A percentile compares a stretch with the other conserved stretches of the same genome.
These are phyloP conservation scores for Aspergillus piperis DNA, from an alignment of 2,329 filamentous ascomycete genomes.

Conservation along the genomic window DNA sequence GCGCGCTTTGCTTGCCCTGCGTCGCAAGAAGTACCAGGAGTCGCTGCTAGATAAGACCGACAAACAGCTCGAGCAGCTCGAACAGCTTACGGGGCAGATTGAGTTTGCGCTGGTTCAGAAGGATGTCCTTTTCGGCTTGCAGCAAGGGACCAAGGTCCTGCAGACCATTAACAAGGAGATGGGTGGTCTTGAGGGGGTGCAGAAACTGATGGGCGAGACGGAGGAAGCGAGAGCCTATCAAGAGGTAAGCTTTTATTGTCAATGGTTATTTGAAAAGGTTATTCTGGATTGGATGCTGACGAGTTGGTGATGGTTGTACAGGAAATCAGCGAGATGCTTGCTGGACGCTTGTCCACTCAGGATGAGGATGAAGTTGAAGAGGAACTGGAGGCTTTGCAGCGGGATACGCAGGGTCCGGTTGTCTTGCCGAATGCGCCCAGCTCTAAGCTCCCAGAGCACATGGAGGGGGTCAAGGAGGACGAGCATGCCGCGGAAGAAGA, in stretches of 20 bases:
- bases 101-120: constrained; percentile 98
- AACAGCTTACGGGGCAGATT: constrained; percentile 82
- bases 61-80: constrained; percentile 87
- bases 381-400: constrained; percentile 80
- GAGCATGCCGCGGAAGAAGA: constrained; percentile 32
- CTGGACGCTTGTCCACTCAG: constrained; percentile 82
- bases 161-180: constrained; percentile 93
- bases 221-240: constrained; percentile 92
- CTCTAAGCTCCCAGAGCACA: constrained; percentile 31
- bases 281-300: constrained; percentile 7
- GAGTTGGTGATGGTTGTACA: constrained; percentile 39
- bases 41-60: constrained; percentile 86
- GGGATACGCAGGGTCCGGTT: constrained; percentile 52
- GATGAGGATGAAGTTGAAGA: constrained; percentile 98
- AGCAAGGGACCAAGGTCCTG: constrained; percentile 87
- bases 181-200: constrained; percentile 89
- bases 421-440: constrained; percentile 44
- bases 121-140: constrained; percentile 87
- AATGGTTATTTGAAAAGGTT: neutral
- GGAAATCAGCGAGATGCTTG: constrained; percentile 92
- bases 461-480: constrained; percentile 30
- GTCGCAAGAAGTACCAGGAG: constrained; percentile 96
- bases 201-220: constrained; percentile 91
- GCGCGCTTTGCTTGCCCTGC: constrained; percentile 81
- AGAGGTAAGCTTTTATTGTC: constrained; percentile 56